These are phyloP conservation scores for Daldinia vernicosa DNA, from an alignment of 495 filamentous ascomycete genomes.

Conservation along the genomic window DNA sequence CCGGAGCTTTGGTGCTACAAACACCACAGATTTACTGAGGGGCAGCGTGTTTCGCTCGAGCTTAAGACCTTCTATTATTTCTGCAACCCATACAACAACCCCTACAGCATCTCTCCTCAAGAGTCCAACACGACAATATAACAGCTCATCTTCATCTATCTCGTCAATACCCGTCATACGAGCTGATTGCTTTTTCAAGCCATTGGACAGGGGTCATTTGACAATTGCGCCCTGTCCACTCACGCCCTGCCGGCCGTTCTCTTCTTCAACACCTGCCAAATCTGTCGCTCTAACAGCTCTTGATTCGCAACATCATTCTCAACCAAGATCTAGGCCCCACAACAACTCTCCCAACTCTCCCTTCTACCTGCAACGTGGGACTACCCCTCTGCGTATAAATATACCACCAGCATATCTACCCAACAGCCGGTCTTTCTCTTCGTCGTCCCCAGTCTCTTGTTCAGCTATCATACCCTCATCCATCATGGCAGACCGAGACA, in stretches of 20 bases:
- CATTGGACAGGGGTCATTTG: slow-evolving; percentile 29
- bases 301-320: slow-evolving; percentile 37
- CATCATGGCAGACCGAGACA: slow-evolving; percentile 63
- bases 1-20: slow-evolving; percentile 14
- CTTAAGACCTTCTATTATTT: background rate
- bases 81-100: background rate
- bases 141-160: background rate
- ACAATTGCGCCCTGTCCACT: slow-evolving; percentile 20
- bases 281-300: slow-evolving; percentile 27
- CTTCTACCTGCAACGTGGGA: slow-evolving; percentile 15
- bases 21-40: slow-evolving; percentile 20
- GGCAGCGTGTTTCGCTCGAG: slow-evolving; percentile 9
- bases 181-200: slow-evolving; percentile 30
- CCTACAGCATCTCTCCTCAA: slow-evolving; percentile 22
- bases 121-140: slow-evolving; percentile 26
- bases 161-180: slow-evolving; percentile 12
- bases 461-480: slow-evolving; percentile 46
- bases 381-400: slow-evolving; percentile 21
- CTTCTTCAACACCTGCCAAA: slow-evolving; percentile 43
- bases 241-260: slow-evolving; percentile 21
- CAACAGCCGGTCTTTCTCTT: slow-evolving; percentile 38
- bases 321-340: slow-evolving; percentile 31
- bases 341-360: slow-evolving; percentile 13
- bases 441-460: slow-evolving; percentile 39
- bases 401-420: slow-evolving; percentile 2